Base-by-base conservation (phyloP, 768 basidiomycete genomes). In the Auriscalpium vulgare region DNA sequence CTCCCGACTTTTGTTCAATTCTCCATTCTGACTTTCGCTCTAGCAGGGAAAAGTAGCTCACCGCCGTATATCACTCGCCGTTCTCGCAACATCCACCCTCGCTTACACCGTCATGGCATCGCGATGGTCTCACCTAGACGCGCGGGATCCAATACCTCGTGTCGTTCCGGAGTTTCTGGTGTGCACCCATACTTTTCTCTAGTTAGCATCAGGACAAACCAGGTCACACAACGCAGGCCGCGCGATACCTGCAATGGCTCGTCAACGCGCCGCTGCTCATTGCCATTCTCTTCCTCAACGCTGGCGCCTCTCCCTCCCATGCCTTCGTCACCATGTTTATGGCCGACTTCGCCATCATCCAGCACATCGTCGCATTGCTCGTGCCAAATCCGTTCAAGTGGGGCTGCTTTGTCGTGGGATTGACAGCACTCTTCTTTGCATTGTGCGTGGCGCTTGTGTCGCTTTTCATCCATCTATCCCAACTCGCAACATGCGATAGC, bases 201-300 rank as follows among this genome's bases (percentile, higher is more conserved):
- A 43, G 40, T 43, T 6, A 14, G 40, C 29, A 43, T 43, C 40
- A 43, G 17, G 14, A 5, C 7, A 14, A 43, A 4, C 7, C 3
- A 17, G 29, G 29, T 21, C 21, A 43, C 40, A 43, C 40, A n/a
- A 17, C 19, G 5, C n/a, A 75, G 74, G 81, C 71, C 60, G 77
- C 73, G 0, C 70, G 77, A 19, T 80, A 78, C 62, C 77, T 80
- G 61, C 76, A 76, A 56, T 79, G 77, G 77, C 73, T 77, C 57
- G 75, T 80, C 67, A 78, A 73, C 38, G 76, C 78, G n/a, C 81
- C 81, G 3, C 60, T 77, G 10, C 60, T 81, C 17, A 68, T 82
- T 3, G 71, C 81, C 45, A 68, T 69, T 23, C 64, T 82, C 23
- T 65, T 79, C 9, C 70, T 80, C 47, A 68, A 74, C 14, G 78